Evolutionary conservation across 768 basidiomycete species (phyloP), one percentile per base, ranked within the genome.

Genomic region (Leccinellum luteum): DNA sequence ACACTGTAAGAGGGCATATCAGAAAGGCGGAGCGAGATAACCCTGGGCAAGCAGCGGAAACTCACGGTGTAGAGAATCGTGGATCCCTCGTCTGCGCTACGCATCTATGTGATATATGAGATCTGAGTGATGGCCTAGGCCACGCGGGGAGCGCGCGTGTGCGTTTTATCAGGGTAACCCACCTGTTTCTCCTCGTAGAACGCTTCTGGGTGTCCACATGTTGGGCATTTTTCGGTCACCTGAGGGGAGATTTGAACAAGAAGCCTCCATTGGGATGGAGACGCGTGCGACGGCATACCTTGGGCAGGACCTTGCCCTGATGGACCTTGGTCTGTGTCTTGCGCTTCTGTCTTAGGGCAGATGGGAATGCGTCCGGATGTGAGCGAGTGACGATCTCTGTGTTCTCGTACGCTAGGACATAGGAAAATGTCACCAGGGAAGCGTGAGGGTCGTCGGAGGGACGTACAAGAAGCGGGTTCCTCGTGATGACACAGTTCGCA

Each of bases 331-430:
- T 94, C 71, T 92, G 87, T 0, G 93, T 97, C 73, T 95, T 92
- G 55, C 90, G 80, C 65, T 92, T 92, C 64, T 95, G 91, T 66
- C 88, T 78, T 58, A 98, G 73, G 0, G 87, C 82, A 27, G 92
- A 94, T 0, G 97, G 96, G 71, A 98, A 98, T 3, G 97, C 96
- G 55, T 94, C 92, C 0, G 94, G 90, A 61, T 94, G 90, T 8
- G 95, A 97, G 25, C 85, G 86, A 0, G 97, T 98, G 52, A 86
- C 85, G 50, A 95, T 93, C 61, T 90, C 85, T 28, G 87, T 88
- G 72, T 93, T 90, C 64, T 98, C 94, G 70, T 96, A 98, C 3
- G 93, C 94, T 97, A 63, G 8, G 15, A 45, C 12, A 45, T 9
- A 31, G 32, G 21, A 10, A 19, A 12, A 43, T 2, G 32, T 56